Evolutionary conservation across 2,329 filamentous ascomycete species (phyloP).

Genomic region (Pseudonectria foliicola): DNA sequence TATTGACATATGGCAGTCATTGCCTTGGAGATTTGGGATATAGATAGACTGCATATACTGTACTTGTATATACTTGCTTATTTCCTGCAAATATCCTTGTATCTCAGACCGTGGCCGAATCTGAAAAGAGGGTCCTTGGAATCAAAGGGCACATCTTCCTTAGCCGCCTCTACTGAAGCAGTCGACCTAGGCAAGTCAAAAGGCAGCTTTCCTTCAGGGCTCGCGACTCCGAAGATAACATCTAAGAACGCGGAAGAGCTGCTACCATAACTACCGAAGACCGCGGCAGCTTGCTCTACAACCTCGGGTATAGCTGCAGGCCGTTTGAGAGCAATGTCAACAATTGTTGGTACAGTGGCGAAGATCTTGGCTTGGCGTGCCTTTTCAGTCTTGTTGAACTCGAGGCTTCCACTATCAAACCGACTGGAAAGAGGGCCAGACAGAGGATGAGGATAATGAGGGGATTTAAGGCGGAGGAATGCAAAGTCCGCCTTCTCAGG

Average conservation of each 20-base stretch:
- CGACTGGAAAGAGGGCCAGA: slow-evolving; percentile 28
- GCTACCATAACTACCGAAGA: slow-evolving; percentile 33
- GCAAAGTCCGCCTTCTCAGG: slow-evolving; percentile 34
- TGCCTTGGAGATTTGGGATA: too few relatives aligned
- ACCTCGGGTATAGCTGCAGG: slow-evolving; percentile 36
- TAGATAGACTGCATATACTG: too few relatives aligned
- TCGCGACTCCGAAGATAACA: slow-evolving; percentile 29
- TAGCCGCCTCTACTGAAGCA: slow-evolving; percentile 28
- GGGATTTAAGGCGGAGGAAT: slow-evolving; percentile 32
- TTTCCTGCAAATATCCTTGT: slow-evolving; percentile 1
- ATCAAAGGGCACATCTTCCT: slow-evolving; percentile 19
- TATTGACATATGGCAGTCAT: too few relatives aligned
- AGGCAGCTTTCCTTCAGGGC: slow-evolving; percentile 15
- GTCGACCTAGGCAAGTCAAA: slow-evolving; percentile 31
- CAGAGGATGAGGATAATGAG: slow-evolving; percentile 21
- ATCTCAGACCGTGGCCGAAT: slow-evolving; percentile 18
- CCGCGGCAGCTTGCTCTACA: slow-evolving; percentile 28
- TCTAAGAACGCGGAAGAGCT: slow-evolving; percentile 34
- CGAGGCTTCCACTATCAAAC: slow-evolving; percentile 30
- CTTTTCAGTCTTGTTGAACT: slow-evolving; percentile 25
- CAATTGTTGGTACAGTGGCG: slow-evolving; percentile 30
- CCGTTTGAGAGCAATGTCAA: slow-evolving; percentile 35
- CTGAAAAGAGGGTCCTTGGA: slow-evolving; percentile 17
- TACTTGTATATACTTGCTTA: too few relatives aligned
- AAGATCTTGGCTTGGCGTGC: slow-evolving; percentile 26